Percentiles rank a stretch among this genome's conserved stretches.
These are phyloP conservation scores for Brassica hybrid DNA, from an alignment of 441 rosid species.

Conservation along the genomic window DNA sequence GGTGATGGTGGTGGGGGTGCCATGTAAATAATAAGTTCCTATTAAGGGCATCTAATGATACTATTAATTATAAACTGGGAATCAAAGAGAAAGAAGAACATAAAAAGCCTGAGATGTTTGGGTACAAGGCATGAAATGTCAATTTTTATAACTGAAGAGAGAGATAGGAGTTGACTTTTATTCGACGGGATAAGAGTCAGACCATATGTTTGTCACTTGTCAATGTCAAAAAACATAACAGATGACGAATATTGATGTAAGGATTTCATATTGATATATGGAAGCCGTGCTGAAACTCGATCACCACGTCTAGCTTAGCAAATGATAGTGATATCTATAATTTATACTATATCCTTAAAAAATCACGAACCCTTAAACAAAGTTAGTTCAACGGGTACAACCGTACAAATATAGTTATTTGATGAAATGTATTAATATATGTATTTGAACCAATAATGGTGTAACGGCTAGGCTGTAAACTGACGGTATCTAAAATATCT, in stretches of 20 bases:
- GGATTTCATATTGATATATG: not conserved
- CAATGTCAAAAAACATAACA: not conserved
- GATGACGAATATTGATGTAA: not conserved
- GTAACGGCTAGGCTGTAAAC: not conserved
- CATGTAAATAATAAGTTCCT: slow-evolving; percentile 18
- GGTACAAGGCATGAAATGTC: slow-evolving; percentile 14
- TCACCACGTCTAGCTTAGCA: slow-evolving; percentile 23
- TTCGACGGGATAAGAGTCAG: not conserved
- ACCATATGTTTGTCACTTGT: slow-evolving; percentile 8
- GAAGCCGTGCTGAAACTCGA: slow-evolving; percentile 12
- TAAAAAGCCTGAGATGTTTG: not conserved
- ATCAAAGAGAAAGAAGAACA: slow-evolving; percentile 17
- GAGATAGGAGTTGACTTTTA: slow-evolving; percentile 17
- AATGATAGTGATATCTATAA: not conserved
- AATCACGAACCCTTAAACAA: not conserved
- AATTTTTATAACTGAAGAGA: slow-evolving; percentile 3
- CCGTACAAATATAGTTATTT: slow-evolving; percentile 1
- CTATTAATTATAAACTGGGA: not conserved
- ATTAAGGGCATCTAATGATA: slow-evolving; percentile 10
- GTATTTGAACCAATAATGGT: slow-evolving; percentile 7
- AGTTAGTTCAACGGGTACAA: not conserved
- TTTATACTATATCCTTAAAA: not conserved
- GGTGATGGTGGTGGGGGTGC: slow-evolving; percentile 43
- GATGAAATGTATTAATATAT: not conserved
- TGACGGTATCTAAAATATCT: not conserved